Conservation (phyloP, 805 yeast species). For the Candida corydali region DNA sequence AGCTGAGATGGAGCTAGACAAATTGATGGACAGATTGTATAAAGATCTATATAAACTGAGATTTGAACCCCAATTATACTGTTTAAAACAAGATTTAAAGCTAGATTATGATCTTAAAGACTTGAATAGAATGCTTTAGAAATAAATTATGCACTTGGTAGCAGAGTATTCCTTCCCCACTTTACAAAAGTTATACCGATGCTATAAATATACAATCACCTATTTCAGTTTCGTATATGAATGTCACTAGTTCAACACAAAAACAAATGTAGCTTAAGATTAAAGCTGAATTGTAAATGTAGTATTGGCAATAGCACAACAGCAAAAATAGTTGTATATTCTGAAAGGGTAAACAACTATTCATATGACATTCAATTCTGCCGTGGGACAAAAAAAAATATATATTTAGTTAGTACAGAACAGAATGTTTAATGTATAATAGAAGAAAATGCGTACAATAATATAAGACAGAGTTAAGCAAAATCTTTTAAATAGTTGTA, state of each 20-base stretch:
- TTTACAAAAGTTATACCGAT: background rate
- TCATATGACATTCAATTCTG: constrained; percentile 1
- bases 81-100: constrained; percentile 50
- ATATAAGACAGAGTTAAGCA: background rate
- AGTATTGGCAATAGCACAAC: no score
- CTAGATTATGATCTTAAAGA: constrained; percentile 48
- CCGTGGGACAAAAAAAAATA: constrained; percentile 3
- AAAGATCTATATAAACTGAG: constrained; percentile 33
- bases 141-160: background rate
- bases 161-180: background rate
- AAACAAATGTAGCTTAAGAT: no score
- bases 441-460: background rate
- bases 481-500: no score
- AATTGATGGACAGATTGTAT: constrained; percentile 38
- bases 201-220: background rate
- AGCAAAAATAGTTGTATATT: no score
- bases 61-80: constrained; percentile 39
- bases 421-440: no score
- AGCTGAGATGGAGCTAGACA: constrained; percentile 24
- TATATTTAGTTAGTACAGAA: no score
- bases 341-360: no score
- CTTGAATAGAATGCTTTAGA: constrained; percentile 18
- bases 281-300: no score
- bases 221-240: background rate
- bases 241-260: background rate